These are phyloP conservation scores for Pichia terricola DNA, from an alignment of 1,139 yeast species.

Conservation along the genomic window DNA sequence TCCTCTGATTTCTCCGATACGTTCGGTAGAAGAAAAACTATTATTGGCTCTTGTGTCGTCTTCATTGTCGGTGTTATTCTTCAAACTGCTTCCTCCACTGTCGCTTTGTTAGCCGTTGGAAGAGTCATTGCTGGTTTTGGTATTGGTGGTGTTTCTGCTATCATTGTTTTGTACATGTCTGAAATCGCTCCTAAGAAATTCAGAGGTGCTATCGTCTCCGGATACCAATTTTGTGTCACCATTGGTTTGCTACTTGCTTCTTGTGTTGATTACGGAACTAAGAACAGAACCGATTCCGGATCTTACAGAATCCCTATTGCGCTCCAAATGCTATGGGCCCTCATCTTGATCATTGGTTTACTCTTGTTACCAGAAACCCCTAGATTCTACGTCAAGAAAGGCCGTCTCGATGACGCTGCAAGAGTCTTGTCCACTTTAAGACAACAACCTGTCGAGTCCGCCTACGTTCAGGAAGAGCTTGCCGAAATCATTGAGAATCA, in stretches of 20 bases:
- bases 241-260: slow-evolving; percentile 59
- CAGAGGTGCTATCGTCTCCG: slow-evolving; percentile 61
- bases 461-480: slow-evolving; percentile 31
- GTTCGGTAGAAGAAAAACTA: slow-evolving; percentile 51
- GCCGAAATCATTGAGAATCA: slow-evolving; percentile 34
- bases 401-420: slow-evolving; percentile 37
- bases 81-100: slow-evolving; percentile 49
- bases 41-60: slow-evolving; percentile 62
- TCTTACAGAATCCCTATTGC: slow-evolving; percentile 58
- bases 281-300: slow-evolving; percentile 39
- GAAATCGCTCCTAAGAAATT: slow-evolving; percentile 62
- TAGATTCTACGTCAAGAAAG: slow-evolving; percentile 46
- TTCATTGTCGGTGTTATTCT: slow-evolving; percentile 76
- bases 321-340: slow-evolving; percentile 46
- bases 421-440: slow-evolving; percentile 34
- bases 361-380: slow-evolving; percentile 61
- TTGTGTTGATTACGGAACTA: slow-evolving; percentile 58
- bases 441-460: slow-evolving; percentile 33
- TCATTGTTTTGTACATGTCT: slow-evolving; percentile 59
- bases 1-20: slow-evolving; percentile 52
- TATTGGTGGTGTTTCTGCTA: slow-evolving; percentile 59
- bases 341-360: slow-evolving; percentile 46
- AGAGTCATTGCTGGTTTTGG: slow-evolving; percentile 57
- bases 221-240: slow-evolving; percentile 62
- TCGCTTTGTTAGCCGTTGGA: slow-evolving; percentile 44